Evolutionary conservation across 2,329 filamentous ascomycete genomes (phyloP), one percentile per base, ranked within the genome.

Genomic region (Aspergillus ruber): DNA sequence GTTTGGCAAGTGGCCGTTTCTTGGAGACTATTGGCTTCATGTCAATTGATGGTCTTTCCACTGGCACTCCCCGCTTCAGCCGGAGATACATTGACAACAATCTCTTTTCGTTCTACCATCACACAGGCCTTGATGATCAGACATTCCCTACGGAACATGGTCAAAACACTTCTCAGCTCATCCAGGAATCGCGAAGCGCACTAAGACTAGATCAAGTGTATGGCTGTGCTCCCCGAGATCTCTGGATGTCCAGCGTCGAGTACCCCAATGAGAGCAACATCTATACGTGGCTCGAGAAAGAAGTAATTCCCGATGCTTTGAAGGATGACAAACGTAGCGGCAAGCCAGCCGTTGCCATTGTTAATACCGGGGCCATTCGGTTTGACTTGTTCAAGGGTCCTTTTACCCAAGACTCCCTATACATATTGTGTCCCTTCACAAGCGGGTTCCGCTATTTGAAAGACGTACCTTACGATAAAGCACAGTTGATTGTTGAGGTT

Each of bases 1-100:
- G 85, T 1, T 74, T 97, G 4, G 90, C 90, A 36, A 93, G 88
- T 57, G 91, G 91, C 3, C 81, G 91, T 1, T 97, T 96, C 67
- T 86, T 96, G 75, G 91, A 97, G 72, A 96, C 91, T 0, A 84
- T 97, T 43, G 91, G 91, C 2, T 97, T 93, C 79, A 83, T 93
- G 80, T 95, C 90, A 0, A 82, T 96, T 41, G 78, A 85, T 48
- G 88, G 88, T 1, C 62, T 84, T 17, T 70, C 70, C 7, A 73
- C 71, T 1, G 66, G 65, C 3, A 62, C 61, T 4, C 70, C 82
- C 39, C 77, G 74, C 1, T 96, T 95, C 63, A 77, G 79, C 45
- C 81, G 91, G 41, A 80, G 85, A 50, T 97, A 96, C 68, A 91
- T 97, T 51, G 91, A 97, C 70, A 96, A 90, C 70, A 97, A 97